Base-by-base conservation (phyloP, 257 asterid species). In the Voacanga thouarsii region DNA sequence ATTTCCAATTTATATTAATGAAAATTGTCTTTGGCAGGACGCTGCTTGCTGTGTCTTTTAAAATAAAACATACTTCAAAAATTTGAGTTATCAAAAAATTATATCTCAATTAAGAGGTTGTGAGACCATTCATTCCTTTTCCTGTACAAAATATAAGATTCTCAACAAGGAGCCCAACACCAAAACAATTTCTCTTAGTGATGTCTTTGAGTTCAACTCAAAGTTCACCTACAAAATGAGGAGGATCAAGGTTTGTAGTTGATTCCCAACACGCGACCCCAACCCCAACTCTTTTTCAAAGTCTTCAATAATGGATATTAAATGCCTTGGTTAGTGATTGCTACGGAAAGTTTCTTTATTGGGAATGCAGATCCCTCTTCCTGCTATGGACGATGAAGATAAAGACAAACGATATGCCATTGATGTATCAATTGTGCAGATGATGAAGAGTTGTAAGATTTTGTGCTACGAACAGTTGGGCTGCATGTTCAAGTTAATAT, bases 71-170 rank as follows among this genome's bases (percentile, higher is more conserved):
- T 15, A 6, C 96, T 26, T 89, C 99, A 9, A 97, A 93, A 88
- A 85, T 75, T 86, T 96, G 81, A 96, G 97, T 85, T 96, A 93
- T 80, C 96, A 89, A 78, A 98, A 96, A 80, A 94, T 96, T 80
- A 86, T 92, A 96, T 68, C 88, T 44, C 99, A 96, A 81, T 81
- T 96, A 82, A 96, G 99, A 96, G 81, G 96, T 96, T 81, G 90
- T 94, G 74, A 87, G 99, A 83, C 84, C 91, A 86, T 96, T 71
- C 99, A 96, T 83, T 94, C 99, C 9, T 96, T 96, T 79, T 90
- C 99, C 33, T 96, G 99, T 83, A 98, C 99, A 18, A 96, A 88
- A 96, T n/a, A n/a, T n/a, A n/a, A n/a, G n/a, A n/a, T n/a, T n/a
- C n/a, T n/a, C n/a, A n/a, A n/a, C n/a, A n/a, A 96, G 91, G 98